Percentiles rank a stretch among this genome's conserved stretches.
Conservation (phyloP, 2,329 filamentous ascomycete species). For the Triangularia setosa region DNA sequence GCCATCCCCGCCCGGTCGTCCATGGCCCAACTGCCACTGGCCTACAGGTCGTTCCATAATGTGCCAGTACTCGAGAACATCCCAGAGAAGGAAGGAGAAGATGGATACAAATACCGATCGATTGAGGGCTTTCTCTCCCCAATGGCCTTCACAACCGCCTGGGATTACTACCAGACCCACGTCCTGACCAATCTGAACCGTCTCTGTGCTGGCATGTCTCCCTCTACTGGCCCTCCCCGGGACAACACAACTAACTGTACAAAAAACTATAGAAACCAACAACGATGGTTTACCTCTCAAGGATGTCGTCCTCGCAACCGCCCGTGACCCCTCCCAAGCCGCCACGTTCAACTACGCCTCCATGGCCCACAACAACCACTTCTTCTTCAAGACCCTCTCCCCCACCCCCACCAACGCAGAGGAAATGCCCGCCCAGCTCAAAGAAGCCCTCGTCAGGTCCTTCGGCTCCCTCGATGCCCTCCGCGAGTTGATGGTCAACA, state of each 20-base stretch:
- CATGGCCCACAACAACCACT: constrained; percentile 88
- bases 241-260: background rate
- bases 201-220: constrained; percentile 62
- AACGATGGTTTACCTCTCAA: constrained; percentile 60
- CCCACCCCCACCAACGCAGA: constrained; percentile 17
- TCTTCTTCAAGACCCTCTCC: constrained; percentile 66
- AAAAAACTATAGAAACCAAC: constrained; percentile 52
- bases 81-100: constrained; percentile 39
- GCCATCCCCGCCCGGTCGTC: constrained; percentile 8
- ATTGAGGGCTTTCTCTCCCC: constrained; percentile 69
- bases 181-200: constrained; percentile 74
- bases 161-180: constrained; percentile 74
- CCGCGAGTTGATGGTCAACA: constrained; percentile 72
- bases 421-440: constrained; percentile 53
- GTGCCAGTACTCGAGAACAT: constrained; percentile 35
- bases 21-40: constrained; percentile 20
- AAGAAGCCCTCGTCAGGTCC: constrained; percentile 57
- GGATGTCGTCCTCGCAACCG: constrained; percentile 67
- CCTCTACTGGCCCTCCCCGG: constrained; percentile 1
- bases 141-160: constrained; percentile 70
- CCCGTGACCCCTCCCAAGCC: constrained; percentile 74
- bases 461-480: constrained; percentile 85
- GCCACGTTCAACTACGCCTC: constrained; percentile 92
- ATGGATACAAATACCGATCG: background rate
- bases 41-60: constrained; percentile 38